A percentile compares a stretch with the other conserved stretches of the same genome.
phyloP scores from a whole-genome alignment of 2,329 filamentous ascomycete genomes.

The Penicillium occitanis region DNA sequence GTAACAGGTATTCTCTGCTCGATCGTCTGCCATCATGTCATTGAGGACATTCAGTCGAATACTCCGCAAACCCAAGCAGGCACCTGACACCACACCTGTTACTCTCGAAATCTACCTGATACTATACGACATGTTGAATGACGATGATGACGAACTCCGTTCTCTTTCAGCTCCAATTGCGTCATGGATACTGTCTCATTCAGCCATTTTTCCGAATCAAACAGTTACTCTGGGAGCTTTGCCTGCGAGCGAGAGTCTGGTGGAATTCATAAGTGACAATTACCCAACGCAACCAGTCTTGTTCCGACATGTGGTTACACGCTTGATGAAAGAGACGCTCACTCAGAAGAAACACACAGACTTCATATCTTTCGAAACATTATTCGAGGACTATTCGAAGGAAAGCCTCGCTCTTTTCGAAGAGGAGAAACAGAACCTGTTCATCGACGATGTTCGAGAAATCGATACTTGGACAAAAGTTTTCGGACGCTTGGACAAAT shows the following conservation, averaged over 20 bases:
- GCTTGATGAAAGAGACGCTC: slow-evolving; percentile 32
- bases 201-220: slow-evolving; percentile 30
- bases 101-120: slow-evolving; percentile 62
- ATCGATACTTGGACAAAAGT: slow-evolving; percentile 64
- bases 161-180: slow-evolving; percentile 55
- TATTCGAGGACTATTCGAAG: slow-evolving; percentile 36
- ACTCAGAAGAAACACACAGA: slow-evolving; percentile 18
- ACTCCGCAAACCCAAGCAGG: slow-evolving; percentile 32
- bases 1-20: slow-evolving; percentile 41
- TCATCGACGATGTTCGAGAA: slow-evolving; percentile 78
- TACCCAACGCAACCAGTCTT: slow-evolving; percentile 39
- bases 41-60: slow-evolving; percentile 44
- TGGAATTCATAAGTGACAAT: slow-evolving; percentile 35
- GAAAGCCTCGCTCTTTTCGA: slow-evolving; percentile 65
- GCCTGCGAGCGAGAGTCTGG: slow-evolving; percentile 47
- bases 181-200: slow-evolving; percentile 39
- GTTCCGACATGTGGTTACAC: slow-evolving; percentile 37
- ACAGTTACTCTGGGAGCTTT: slow-evolving; percentile 48
- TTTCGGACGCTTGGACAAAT: slow-evolving; percentile 39
- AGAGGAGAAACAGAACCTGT: slow-evolving; percentile 93
- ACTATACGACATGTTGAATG: slow-evolving; percentile 74
- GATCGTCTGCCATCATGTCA: slow-evolving; percentile 39
- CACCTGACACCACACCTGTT: slow-evolving; percentile 27
- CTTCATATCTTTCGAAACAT: slow-evolving; percentile 28
- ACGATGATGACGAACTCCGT: slow-evolving; percentile 89